A percentile compares a stretch with the other conserved stretches of the same genome.
These are phyloP conservation scores for Mucor plumbeus DNA, from an alignment of 371 early-diverging fungal genomes.

Conservation along the genomic window DNA sequence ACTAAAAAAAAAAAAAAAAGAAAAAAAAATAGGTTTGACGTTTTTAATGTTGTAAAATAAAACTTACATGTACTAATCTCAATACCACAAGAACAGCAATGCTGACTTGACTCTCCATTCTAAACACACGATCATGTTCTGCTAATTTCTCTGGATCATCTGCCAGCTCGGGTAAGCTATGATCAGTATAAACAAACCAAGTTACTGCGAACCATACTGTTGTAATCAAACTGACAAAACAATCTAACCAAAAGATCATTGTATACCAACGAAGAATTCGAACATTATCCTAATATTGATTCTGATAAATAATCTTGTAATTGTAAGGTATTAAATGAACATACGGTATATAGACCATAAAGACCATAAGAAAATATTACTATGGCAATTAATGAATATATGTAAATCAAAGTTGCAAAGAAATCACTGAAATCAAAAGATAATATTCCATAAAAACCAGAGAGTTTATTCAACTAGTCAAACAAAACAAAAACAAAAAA, in stretches of 20 bases:
- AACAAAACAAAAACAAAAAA: neutral
- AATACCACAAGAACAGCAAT: conserved; percentile 43
- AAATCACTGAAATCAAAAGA: conserved; percentile 41
- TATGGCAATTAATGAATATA: conserved; percentile 39
- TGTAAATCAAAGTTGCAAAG: conserved; percentile 34
- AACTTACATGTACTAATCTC: conserved; percentile 48
- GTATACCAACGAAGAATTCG: conserved; percentile 43
- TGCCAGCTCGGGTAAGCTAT: conserved; percentile 43
- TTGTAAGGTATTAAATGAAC: neutral
- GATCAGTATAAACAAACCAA: conserved; percentile 54
- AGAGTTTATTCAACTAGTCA: conserved; percentile 46
- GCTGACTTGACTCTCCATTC: conserved; percentile 49
- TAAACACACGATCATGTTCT: conserved; percentile 31
- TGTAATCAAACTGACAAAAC: conserved; percentile 36
- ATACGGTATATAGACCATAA: conserved; percentile 48
- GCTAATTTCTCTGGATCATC: conserved; percentile 36
- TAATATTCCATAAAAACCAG: conserved; percentile 50
- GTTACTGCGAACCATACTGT: conserved; percentile 45
- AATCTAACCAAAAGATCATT: conserved; percentile 53
- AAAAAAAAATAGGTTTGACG: neutral
- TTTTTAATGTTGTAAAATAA: neutral
- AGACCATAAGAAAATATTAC: conserved; percentile 41
- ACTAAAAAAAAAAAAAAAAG: conserved; percentile 19
- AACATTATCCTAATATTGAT: conserved; percentile 22
- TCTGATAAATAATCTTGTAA: neutral